Percentiles rank a stretch among this genome's conserved stretches.
phyloP scores from a whole-genome alignment of 2,329 filamentous ascomycete species.

The Berkeleyomyces basicola region DNA sequence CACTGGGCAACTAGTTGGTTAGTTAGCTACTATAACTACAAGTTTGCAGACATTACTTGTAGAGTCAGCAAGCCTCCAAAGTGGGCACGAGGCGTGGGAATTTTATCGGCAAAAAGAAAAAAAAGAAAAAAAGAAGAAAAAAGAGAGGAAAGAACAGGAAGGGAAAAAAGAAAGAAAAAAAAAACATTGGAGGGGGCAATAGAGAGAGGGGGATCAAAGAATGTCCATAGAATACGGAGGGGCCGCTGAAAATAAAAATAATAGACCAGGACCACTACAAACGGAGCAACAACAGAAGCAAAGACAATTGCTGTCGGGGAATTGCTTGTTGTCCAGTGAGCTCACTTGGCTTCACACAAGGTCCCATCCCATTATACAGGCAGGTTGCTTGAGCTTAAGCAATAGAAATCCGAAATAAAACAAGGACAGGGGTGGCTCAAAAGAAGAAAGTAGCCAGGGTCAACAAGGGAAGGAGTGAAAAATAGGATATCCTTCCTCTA shows the following conservation, averaged over 20 bases:
- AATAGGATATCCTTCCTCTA: not conserved
- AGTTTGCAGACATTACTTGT: not conserved
- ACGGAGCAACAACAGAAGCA: not conserved
- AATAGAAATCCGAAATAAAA: not conserved
- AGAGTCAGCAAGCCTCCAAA: not conserved
- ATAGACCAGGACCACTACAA: not conserved
- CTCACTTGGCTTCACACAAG: not conserved
- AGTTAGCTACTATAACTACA: too few species aligned
- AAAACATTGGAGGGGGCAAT: not conserved
- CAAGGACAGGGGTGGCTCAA: not conserved
- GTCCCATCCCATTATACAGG: not conserved
- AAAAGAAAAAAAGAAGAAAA: not conserved
- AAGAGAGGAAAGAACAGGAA: not conserved
- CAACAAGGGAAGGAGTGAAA: not conserved
- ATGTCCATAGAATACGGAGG: constrained; percentile 8
- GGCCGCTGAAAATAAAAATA: constrained; percentile 5
- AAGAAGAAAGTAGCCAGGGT: not conserved
- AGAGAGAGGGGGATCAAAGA: not conserved
- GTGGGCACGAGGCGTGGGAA: constrained; percentile 8
- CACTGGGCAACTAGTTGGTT: too few species aligned
- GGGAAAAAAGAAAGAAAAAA: not conserved
- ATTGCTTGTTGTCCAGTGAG: not conserved
- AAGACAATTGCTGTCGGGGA: not conserved
- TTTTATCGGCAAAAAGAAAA: constrained; percentile 6
- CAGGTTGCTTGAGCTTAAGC: not conserved